Evolutionary conservation across 2,329 filamentous ascomycete species (phyloP).

Genomic region (Zymoseptoria pseudotritici): DNA sequence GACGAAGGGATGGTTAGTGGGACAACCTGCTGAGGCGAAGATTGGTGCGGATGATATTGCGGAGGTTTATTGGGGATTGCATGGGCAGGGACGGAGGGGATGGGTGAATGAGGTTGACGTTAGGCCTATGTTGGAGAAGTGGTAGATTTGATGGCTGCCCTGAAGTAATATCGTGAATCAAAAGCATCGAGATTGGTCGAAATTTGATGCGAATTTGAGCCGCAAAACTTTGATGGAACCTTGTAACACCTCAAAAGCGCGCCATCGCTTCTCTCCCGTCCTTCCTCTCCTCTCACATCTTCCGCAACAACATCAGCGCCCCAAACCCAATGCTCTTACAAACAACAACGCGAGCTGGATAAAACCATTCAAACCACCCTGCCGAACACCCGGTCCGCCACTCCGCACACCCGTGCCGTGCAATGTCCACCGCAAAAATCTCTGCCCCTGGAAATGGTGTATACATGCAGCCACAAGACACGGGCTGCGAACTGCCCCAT

Average conservation of each 20-base stretch:
- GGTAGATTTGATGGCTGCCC: slow-evolving; percentile 39
- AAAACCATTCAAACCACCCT: background rate
- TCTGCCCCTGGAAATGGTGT: background rate
- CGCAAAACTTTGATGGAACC: background rate
- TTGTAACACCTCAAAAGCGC: background rate
- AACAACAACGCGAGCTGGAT: background rate
- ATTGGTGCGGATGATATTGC: slow-evolving; percentile 78
- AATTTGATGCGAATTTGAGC: too few species aligned
- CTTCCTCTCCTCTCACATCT: background rate
- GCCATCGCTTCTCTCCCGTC: background rate
- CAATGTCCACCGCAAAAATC: background rate
- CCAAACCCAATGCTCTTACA: background rate
- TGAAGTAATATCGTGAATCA: too few species aligned
- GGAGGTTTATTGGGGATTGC: slow-evolving; percentile 76
- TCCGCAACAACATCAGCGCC: background rate
- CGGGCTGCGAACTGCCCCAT: background rate
- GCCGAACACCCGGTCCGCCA: background rate
- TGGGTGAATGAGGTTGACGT: slow-evolving; percentile 80
- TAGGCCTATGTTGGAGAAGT: slow-evolving; percentile 76
- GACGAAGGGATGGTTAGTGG: slow-evolving; percentile 54
- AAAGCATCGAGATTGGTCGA: too few species aligned
- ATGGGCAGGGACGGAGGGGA: slow-evolving; percentile 68
- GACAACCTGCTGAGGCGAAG: slow-evolving; percentile 56
- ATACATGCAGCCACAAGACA: background rate
- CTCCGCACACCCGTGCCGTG: background rate